A percentile compares a stretch with the other conserved stretches of the same genome.
Conservation (phyloP, 768 basidiomycete species). For the Coprinellus micaceus region DNA sequence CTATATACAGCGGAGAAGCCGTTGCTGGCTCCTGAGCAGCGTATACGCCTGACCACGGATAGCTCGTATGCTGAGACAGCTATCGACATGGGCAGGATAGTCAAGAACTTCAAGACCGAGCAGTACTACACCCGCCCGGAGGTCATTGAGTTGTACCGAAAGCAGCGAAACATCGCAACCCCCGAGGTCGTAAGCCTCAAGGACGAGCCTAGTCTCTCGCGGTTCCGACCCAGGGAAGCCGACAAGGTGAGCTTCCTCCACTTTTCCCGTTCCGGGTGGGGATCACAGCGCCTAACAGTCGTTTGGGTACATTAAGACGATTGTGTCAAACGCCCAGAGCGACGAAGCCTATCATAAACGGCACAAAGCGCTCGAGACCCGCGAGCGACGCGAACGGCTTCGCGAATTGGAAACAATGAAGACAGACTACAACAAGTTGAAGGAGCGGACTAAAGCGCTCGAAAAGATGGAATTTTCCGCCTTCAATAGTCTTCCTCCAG, state of each 20-base stretch:
- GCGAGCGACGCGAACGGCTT: slow-evolving; percentile 80
- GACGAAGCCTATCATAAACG: slow-evolving; percentile 79
- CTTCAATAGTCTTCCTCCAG: slow-evolving; percentile 60
- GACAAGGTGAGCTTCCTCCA: slow-evolving; percentile 59
- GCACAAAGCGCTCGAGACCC: slow-evolving; percentile 82
- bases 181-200: slow-evolving; percentile 57
- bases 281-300: slow-evolving; percentile 1
- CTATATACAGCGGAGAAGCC: slow-evolving; percentile 59
- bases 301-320: slow-evolving; percentile 11
- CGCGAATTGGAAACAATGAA: slow-evolving; percentile 91
- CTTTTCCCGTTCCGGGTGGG: background rate
- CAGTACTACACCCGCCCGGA: slow-evolving; percentile 78
- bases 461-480: slow-evolving; percentile 67
- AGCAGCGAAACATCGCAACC: slow-evolving; percentile 72
- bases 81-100: slow-evolving; percentile 26
- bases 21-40: slow-evolving; percentile 61
- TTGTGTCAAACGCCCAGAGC: slow-evolving; percentile 30
- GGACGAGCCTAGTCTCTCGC: slow-evolving; percentile 51
- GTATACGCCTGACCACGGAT: slow-evolving; percentile 74
- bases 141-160: slow-evolving; percentile 65
- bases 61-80: slow-evolving; percentile 47
- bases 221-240: slow-evolving; percentile 64
- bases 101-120: slow-evolving; percentile 61
- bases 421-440: slow-evolving; percentile 89
- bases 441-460: slow-evolving; percentile 83